Base-by-base conservation (phyloP, 805 yeast genomes). In the Zygotorulaspora sp. region DNA sequence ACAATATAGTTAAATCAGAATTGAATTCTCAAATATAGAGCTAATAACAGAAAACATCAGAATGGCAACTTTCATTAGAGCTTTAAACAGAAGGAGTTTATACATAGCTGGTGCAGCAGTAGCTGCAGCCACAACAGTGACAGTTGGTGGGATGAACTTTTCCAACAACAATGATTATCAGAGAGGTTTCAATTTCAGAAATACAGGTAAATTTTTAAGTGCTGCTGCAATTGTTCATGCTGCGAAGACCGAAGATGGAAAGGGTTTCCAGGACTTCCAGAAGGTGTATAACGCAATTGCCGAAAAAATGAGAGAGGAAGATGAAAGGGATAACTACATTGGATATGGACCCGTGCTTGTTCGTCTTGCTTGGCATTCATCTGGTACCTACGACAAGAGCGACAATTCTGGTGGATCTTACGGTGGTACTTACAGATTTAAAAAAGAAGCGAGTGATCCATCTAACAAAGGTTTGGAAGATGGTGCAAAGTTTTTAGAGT, bases 341-440 rank as follows among this genome's bases (percentile, higher is more conserved):
- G 81, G 79, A 3, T 71, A 78, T 44, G 92, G 89, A 1, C 96
- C 95, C 7, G 77, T 81, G 11, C 65, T 86, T 27, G 77, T 86
- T 16, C 76, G 95, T 52, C 70, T 84, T 38, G 83, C 95, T 18
- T 86, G 95, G 95, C 95, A 86, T 58, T 75, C 81, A 23, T 74
- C 85, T 40, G 95, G 94, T n/a, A 83, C 92, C 13, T 87, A 70
- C 61, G 86, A 84, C 52, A 66, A 66, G 47, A 57, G 61, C n/a
- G 63, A 67, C 14, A 68, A 72, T 31, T 59, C 79, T 2, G 86
- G 85, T 30, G 86, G 87, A 2, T 77, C 85, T 1, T 78, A 70
- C 50, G 86, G 87, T 30, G 87, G 86, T 32, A 80, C 88, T 10
- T 77, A 79, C 73, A 67, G 71, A 49, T 70, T 55, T 56, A 58